Conservation (phyloP, 208 protist genomes). For the Leishmania major region DNA sequence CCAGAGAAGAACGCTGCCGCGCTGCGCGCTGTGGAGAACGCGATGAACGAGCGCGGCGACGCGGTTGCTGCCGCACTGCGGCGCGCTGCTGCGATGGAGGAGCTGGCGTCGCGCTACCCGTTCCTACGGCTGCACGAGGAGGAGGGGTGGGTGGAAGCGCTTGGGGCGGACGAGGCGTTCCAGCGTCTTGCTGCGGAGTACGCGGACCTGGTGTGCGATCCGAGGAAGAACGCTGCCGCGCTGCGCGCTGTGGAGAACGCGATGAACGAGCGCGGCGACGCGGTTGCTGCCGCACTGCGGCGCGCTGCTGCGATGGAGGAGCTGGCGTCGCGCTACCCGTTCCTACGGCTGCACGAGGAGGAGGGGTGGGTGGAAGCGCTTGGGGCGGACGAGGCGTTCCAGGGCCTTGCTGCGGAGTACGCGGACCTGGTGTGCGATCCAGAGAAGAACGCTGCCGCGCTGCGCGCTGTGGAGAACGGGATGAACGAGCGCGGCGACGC, state of each 20-base stretch:
- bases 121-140: constrained; percentile 1
- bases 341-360: constrained; percentile 20
- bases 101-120: constrained; percentile 1
- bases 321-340: too few species aligned
- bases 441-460: neutral
- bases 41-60: constrained; percentile 1
- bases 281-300: too few species aligned
- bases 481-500: constrained; percentile 1
- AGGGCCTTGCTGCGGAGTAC: neutral
- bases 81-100: neutral
- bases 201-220: neutral
- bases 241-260: neutral
- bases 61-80: neutral
- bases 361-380: neutral
- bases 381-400: neutral
- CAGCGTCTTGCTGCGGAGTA: neutral
- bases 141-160: neutral
- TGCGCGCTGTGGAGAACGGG: neutral
- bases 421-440: neutral
- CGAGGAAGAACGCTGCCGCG: neutral
- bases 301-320: too few species aligned
- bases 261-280: neutral
- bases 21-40: neutral
- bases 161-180: neutral
- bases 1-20: neutral